Evolutionary conservation across 2,329 filamentous ascomycete genomes (phyloP).

Genomic region (Amauroascus verrucosus): DNA sequence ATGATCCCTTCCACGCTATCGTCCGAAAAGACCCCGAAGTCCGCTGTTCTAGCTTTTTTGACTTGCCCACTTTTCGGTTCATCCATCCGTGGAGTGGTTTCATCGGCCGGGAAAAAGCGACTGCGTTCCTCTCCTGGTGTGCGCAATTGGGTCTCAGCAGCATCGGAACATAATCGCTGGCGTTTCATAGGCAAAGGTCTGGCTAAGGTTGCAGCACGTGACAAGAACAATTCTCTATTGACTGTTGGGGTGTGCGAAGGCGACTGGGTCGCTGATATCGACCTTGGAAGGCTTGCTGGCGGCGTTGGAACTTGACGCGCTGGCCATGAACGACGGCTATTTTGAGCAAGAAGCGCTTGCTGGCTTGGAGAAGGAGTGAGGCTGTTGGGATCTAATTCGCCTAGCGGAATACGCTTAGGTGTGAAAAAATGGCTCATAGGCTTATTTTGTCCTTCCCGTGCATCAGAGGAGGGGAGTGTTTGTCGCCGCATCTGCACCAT

Average conservation of each 20-base stretch:
- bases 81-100: conserved; percentile 19
- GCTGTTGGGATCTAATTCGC: conserved; percentile 57
- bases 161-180: conserved; percentile 43
- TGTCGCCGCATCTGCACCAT: conserved; percentile 31
- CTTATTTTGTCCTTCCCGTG: conserved; percentile 50
- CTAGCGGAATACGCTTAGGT: conserved; percentile 51
- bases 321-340: conserved; percentile 46
- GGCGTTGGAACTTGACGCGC: conserved; percentile 40
- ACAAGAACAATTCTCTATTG: conserved; percentile 33
- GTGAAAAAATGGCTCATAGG: conserved; percentile 58
- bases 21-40: conserved; percentile 44
- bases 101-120: conserved; percentile 41
- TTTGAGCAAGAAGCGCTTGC: conserved; percentile 46
- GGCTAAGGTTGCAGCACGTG: conserved; percentile 30
- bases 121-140: conserved; percentile 33
- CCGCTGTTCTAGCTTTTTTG: conserved; percentile 36
- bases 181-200: conserved; percentile 42
- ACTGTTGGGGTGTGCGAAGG: conserved; percentile 34
- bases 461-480: conserved; percentile 36
- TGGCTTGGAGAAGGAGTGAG: conserved; percentile 59
- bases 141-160: conserved; percentile 25
- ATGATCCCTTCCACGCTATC: conserved; percentile 44
- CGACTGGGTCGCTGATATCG: conserved; percentile 28
- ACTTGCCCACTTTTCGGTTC: conserved; percentile 22
- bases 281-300: conserved; percentile 23